A percentile compares a stretch with the other conserved stretches of the same genome.
These are phyloP conservation scores for Aurantiochytrium sp. DNA, from an alignment of 108 stramenopile species.

Conservation along the genomic window DNA sequence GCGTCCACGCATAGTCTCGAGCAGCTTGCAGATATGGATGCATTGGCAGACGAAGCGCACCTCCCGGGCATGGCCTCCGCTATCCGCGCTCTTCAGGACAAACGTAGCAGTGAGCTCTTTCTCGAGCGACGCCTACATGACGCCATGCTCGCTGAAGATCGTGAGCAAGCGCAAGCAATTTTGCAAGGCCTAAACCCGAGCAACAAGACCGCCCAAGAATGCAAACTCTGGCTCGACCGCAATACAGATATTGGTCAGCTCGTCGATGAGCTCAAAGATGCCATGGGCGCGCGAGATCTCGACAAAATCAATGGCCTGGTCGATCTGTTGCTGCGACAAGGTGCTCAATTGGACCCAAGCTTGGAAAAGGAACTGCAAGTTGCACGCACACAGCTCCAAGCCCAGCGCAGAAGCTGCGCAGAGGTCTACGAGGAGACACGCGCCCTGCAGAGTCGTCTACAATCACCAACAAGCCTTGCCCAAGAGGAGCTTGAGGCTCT, in stretches of 20 bases:
- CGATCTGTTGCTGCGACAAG: not conserved
- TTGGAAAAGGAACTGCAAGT: not conserved
- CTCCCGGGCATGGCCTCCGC: not conserved
- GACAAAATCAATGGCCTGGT: not conserved
- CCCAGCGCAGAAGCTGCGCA: not conserved
- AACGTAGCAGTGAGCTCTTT: not conserved
- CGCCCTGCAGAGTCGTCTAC: not conserved
- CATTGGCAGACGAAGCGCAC: not conserved
- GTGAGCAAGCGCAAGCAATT: not conserved
- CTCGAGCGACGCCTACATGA: not conserved
- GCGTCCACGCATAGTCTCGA: not conserved
- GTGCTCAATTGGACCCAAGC: not conserved
- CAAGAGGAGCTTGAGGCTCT: not conserved
- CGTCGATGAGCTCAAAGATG: not conserved
- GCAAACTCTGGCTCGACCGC: not conserved
- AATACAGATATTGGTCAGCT: not conserved
- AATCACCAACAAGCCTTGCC: not conserved
- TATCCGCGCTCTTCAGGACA: not conserved
- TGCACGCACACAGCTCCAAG: not conserved
- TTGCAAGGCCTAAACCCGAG: not conserved
- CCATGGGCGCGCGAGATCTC: not conserved
- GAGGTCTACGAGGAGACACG: not conserved
- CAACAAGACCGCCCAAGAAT: not conserved
- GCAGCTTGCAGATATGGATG: not conserved
- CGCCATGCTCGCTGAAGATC: not conserved